Evolutionary conservation across 768 basidiomycete species (phyloP).

Genomic region (Lactarius quietus): DNA sequence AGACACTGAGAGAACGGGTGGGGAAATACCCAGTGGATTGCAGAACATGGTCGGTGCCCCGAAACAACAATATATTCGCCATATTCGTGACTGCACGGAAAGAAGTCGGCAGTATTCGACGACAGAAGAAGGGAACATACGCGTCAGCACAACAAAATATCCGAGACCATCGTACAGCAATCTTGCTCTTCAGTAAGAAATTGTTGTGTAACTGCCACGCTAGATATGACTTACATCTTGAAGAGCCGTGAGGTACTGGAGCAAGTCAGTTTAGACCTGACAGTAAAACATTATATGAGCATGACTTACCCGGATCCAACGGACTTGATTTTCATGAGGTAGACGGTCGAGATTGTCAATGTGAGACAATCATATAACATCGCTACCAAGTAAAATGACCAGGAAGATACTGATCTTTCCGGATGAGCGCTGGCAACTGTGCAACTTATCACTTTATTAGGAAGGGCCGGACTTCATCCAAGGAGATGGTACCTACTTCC

Average conservation of each 20-base stretch:
- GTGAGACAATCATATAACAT: slow-evolving; percentile 56
- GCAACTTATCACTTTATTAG: slow-evolving; percentile 41
- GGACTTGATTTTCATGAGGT: slow-evolving; percentile 47
- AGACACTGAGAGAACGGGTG: background rate
- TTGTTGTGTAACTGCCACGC: background rate
- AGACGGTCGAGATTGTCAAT: slow-evolving; percentile 47
- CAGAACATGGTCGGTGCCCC: slow-evolving; percentile 20
- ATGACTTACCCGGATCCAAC: slow-evolving; percentile 32
- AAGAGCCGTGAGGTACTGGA: slow-evolving; percentile 30
- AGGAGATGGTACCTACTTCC: slow-evolving; percentile 33
- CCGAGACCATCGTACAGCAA: slow-evolving; percentile 67
- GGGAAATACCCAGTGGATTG: slow-evolving; percentile 27
- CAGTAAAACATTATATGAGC: background rate
- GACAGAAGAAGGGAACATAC: slow-evolving; percentile 22
- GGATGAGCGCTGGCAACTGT: slow-evolving; percentile 35
- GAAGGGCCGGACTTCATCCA: background rate
- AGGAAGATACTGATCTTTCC: slow-evolving; percentile 39
- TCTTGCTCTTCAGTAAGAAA: slow-evolving; percentile 34
- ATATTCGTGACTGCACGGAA: slow-evolving; percentile 28
- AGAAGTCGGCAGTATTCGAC: background rate
- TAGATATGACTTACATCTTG: slow-evolving; percentile 29
- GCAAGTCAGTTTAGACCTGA: background rate
- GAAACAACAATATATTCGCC: slow-evolving; percentile 32
- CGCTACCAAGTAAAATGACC: slow-evolving; percentile 55
- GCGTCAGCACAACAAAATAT: slow-evolving; percentile 56